Evolutionary conservation across 2,329 filamentous ascomycete species (phyloP), one percentile per base, ranked within the genome.

Genomic region (Claviceps quebecensis): DNA sequence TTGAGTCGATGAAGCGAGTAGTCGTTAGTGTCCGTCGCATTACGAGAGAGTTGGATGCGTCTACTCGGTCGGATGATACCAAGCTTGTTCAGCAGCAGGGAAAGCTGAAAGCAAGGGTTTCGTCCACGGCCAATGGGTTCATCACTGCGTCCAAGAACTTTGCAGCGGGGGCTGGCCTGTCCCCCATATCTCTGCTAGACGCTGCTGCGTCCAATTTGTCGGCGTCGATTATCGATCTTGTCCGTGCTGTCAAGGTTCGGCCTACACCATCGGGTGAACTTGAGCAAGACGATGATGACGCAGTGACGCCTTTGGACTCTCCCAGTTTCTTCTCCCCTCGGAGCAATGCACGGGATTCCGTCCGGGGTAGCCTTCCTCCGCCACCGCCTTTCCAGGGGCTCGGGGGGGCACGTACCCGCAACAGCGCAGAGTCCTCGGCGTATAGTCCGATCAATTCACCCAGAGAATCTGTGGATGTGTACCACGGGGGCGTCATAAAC

Each of bases 111-210:
- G 77, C 80, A 48, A 84, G 84, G 53, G 85, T 97, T 3, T 94
- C 89, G n/a, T 84, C 85, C 2, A 95, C 91, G 1, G 90, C 93
- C 47, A 97, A 97, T 72, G 93, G 91, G 62, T 74, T 98, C 53
- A 96, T 97, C 61, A 97, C 91, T 2, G 88, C 91, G 1, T 85
- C 87, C 37, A 95, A 94, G 71, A 95, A 95, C 63, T 95, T 93
- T 65, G 84, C 86, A 37, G 77, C 80, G 11, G 83, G 88, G 0
- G 82, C 80, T 19, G 93, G 93, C 34, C 78, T 98, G 36, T 91
- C 88, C 1, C 93, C 93, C 0, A 84, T 98, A n/a, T 95, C 88
- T 5, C 71, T 98, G 3, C 74, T 98, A 22, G 93, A 98, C 65
- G 93, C 91, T 3, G 91, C 93, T 2, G 89, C 91, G 7, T 93